phyloP scores from a whole-genome alignment of 768 basidiomycete genomes.

The Podaxis sp. region DNA sequence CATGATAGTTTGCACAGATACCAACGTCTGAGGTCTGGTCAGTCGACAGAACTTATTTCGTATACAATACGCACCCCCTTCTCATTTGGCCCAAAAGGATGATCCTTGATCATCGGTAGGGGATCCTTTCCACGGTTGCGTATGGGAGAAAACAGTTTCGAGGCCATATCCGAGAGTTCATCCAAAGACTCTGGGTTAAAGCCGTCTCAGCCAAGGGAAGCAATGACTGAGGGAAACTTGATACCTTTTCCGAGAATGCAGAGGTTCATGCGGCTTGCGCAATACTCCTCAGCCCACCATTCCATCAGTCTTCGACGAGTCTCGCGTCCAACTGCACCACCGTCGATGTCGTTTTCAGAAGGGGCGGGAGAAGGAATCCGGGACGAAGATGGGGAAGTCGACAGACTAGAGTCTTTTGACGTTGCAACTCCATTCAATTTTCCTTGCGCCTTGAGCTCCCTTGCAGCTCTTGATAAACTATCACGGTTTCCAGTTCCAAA shows the following conservation, averaged over 20 bases:
- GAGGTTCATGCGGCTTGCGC: conserved; percentile 78
- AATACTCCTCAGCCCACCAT: conserved; percentile 85
- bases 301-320: conserved; percentile 75
- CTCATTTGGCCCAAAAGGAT: conserved; percentile 73
- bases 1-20: conserved; percentile 89
- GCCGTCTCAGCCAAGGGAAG: conserved; percentile 7
- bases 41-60: background rate
- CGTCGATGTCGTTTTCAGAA: conserved; percentile 67
- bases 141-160: conserved; percentile 71
- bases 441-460: conserved; percentile 51
- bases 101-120: conserved; percentile 65
- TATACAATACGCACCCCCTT: conserved; percentile 55
- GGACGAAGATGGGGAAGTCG: conserved; percentile 60
- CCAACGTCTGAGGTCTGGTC: conserved; percentile 55
- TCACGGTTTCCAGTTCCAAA: conserved; percentile 88
- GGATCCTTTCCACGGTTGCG: conserved; percentile 59
- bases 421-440: conserved; percentile 37
- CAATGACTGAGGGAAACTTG: background rate
- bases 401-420: conserved; percentile 38
- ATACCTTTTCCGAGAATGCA: conserved; percentile 80
- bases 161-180: conserved; percentile 61
- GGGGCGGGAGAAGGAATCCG: conserved; percentile 15
- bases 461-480: conserved; percentile 66
- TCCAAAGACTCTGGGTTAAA: conserved; percentile 65
- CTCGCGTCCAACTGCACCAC: conserved; percentile 78